Evolutionary conservation across 169 alveolate species (phyloP), one percentile per base, ranked within the genome.

Genomic region (Theileria sp.): DNA sequence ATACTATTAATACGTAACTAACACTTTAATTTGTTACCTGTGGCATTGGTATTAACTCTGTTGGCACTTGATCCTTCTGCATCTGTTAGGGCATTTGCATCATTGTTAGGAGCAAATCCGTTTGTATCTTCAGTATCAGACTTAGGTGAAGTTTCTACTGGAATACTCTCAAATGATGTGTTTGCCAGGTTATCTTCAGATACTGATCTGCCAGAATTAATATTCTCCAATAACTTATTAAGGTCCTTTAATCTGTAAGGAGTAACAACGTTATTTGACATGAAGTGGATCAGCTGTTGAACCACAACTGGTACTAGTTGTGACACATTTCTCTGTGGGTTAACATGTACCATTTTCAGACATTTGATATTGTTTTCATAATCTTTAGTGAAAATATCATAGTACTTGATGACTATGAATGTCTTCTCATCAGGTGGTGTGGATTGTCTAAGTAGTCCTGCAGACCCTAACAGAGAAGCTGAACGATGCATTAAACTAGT

Each of bases 381-480:
- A 8, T 85, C 78, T 21, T 72, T 79, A 8, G 71, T 19, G 68
- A 83, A 83, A 25, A 85, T 85, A 64, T 85, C 91, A 51, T 76
- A 85, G 75, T 85, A 85, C 70, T 85, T 85, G 73, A 85, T 34
- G 49, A 64, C 17, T 44, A 85, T 28, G 10, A 72, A 15, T 17
- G 56, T 9, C 7, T 17, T 23, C 36, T 49, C 44, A 0, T 68
- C 51, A 0, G 32, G n/a, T 15, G 13, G n/a, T 25, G 25, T n/a
- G 62, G 13, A 10, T 30, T 8, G 26, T 30, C 23, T 34, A 8
- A 51, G 36, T n/a, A 51, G 77, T 23, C 64, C 51, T 70, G 77
- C 44, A 26, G 77, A 44, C 0, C 54, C 54, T 8, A 44, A 44
- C 1, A 44, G 54, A 44, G 54, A 44, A 10, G 54, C 54, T 44